Conservation (phyloP, 2,329 filamentous ascomycete species). For the Colletotrichum liaoningense region DNA sequence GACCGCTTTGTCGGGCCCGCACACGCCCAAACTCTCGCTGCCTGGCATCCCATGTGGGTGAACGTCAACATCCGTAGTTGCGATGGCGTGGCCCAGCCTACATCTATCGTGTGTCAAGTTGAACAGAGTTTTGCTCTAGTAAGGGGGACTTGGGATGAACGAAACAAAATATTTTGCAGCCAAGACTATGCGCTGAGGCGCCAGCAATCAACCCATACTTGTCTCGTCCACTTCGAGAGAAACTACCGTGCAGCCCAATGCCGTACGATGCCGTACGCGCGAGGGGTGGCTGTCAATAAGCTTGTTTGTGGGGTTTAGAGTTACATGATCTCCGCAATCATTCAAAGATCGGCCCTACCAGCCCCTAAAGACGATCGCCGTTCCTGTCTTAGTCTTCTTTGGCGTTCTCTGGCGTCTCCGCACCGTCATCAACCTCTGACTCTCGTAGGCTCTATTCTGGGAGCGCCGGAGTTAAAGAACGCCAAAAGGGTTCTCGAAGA, state of each 20-base stretch:
- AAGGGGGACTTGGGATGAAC: neutral
- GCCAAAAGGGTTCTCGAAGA: neutral
- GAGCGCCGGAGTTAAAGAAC: neutral
- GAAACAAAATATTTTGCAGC: neutral
- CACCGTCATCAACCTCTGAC: neutral
- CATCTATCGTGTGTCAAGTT: neutral
- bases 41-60: neutral
- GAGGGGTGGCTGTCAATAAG: neutral
- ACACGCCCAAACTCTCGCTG: neutral
- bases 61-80: neutral
- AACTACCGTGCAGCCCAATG: neutral
- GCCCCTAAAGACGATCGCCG: neutral
- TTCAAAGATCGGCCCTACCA: constrained; percentile 8
- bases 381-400: neutral
- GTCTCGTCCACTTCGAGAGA: neutral
- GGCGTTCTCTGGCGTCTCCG: neutral
- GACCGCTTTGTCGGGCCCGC: neutral
- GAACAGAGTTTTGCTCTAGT: neutral
- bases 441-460: neutral
- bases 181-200: neutral
- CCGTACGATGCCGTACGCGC: neutral
- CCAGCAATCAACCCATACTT: neutral
- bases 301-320: constrained; percentile 9
- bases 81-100: neutral
- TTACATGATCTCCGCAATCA: constrained; percentile 19